Evolutionary conservation across 2,329 filamentous ascomycete species (phyloP).

Genomic region (Thermomyces lanuginosus): DNA sequence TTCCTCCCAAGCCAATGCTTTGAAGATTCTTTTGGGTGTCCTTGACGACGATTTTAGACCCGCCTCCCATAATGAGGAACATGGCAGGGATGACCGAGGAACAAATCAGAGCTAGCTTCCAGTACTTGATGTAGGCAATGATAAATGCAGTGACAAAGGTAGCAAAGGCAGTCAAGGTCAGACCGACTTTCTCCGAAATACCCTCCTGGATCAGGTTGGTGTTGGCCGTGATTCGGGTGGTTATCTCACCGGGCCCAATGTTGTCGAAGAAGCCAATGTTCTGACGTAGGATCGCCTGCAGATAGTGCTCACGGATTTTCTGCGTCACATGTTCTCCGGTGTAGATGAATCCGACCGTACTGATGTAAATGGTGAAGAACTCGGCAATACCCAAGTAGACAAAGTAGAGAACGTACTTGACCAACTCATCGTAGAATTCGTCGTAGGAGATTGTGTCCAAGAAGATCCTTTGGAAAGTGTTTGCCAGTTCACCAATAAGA

Average conservation of each 20-base stretch:
- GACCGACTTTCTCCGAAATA: conserved; percentile 73
- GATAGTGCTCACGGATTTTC: conserved; percentile 68
- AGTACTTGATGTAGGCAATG: conserved; percentile 79
- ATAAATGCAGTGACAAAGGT: conserved; percentile 81
- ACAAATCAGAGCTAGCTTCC: conserved; percentile 83
- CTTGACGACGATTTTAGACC: conserved; percentile 60
- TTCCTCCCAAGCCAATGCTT: conserved; percentile 70
- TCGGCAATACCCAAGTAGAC: conserved; percentile 70
- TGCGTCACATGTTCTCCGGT: conserved; percentile 62
- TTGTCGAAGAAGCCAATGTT: conserved; percentile 92
- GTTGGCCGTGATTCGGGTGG: conserved; percentile 83
- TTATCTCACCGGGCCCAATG: conserved; percentile 80
- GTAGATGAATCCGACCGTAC: conserved; percentile 81
- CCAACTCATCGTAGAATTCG: conserved; percentile 45
- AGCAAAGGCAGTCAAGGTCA: conserved; percentile 59
- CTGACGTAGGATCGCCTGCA: conserved; percentile 67
- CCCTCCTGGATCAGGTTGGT: conserved; percentile 88
- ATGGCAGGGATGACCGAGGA: conserved; percentile 68
- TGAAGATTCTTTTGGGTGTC: conserved; percentile 63
- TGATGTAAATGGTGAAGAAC: conserved; percentile 61
- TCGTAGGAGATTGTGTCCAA: conserved; percentile 30
- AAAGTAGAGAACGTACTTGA: conserved; percentile 59
- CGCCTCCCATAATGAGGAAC: conserved; percentile 56
- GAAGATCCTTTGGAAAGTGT: conserved; percentile 52
- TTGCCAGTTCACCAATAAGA: conserved; percentile 61